Base-by-base conservation (phyloP, 805 yeast species). In the Saccharomycopsis babjevae region DNA sequence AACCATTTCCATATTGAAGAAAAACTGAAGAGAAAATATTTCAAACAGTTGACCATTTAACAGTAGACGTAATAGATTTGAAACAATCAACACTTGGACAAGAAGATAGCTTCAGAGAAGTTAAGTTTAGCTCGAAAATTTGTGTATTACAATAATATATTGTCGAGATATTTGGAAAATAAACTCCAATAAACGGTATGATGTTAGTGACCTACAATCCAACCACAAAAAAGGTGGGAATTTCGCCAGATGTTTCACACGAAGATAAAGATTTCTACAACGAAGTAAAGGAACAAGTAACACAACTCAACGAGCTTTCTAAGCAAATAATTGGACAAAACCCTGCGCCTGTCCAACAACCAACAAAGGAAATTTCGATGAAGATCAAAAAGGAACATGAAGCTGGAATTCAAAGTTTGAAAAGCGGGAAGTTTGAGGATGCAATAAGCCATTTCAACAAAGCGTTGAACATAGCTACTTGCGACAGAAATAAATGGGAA, bases 401-500 rank as follows among this genome's bases (percentile, higher is more conserved):
- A 59, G 76, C 84, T 18, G 91, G 89, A 1, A 79, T 83, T 3
- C 78, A 74, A 52, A 73, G 84, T 5, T 79, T 87, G 73, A 81
- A 82, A 66, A 74, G 76, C 30, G 78, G 77, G 32, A 82, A 83
- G 67, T 77, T 77, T 63, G 73, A 73, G 2, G 91, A 85, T 13
- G 85, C 90, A 0, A 78, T 80, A 46, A 84, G 84, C 67, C 86
- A 83, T 66, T 81, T 85, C 66, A 70, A 82, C 7, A 74, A 86
- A 50, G 93, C 89, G 3, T 75, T 88, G 40, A 89, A 86, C 59
- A 46, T 46, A 22, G 80, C 86, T 79, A 82, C 86, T 16, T 71
- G 77, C 56, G 83, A 86, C 66, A 79, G 94, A 71, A 80, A 85
- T 50, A 84, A 85, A 69, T 86, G 85, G 74, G 94, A 88, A 68